phyloP scores from a whole-genome alignment of 2,329 filamentous ascomycete species.

The Didymella segeticola region DNA sequence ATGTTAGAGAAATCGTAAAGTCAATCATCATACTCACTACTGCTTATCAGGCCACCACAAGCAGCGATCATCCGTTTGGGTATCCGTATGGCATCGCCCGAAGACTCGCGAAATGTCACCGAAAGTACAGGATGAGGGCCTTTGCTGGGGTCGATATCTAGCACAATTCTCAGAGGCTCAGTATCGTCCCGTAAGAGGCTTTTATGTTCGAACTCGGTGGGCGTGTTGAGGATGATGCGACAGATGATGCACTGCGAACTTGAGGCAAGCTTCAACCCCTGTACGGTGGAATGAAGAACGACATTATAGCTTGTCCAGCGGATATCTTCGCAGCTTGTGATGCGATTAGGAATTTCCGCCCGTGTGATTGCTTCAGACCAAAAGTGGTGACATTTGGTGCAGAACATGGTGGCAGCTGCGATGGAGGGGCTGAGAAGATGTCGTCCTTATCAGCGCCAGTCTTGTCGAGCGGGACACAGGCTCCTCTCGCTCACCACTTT shows the following conservation, averaged over 20 bases:
- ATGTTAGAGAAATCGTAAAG: background rate
- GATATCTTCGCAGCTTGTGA: background rate
- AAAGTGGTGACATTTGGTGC: background rate
- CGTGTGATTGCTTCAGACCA: background rate
- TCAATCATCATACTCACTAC: background rate
- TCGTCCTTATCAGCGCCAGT: background rate
- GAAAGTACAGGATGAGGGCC: slow-evolving; percentile 23
- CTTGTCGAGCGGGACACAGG: no score
- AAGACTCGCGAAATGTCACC: slow-evolving; percentile 16
- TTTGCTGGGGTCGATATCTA: slow-evolving; percentile 15
- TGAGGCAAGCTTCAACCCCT: slow-evolving; percentile 26
- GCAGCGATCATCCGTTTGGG: background rate
- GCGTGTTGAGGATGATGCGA: slow-evolving; percentile 23
- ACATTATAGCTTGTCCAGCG: background rate
- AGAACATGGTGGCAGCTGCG: background rate
- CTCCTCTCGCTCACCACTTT: no score
- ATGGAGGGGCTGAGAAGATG: background rate
- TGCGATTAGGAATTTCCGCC: background rate
- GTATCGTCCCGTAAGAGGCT: slow-evolving; percentile 15
- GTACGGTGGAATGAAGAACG: background rate
- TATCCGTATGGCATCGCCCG: background rate
- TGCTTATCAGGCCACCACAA: background rate
- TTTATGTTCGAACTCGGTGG: slow-evolving; percentile 18
- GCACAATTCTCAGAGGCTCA: slow-evolving; percentile 21
- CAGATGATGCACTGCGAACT: slow-evolving; percentile 23